Percentiles rank a stretch among this genome's conserved stretches.
These are phyloP conservation scores for Juglanconis oblonga DNA, from an alignment of 2,329 filamentous ascomycete genomes.

Conservation along the genomic window DNA sequence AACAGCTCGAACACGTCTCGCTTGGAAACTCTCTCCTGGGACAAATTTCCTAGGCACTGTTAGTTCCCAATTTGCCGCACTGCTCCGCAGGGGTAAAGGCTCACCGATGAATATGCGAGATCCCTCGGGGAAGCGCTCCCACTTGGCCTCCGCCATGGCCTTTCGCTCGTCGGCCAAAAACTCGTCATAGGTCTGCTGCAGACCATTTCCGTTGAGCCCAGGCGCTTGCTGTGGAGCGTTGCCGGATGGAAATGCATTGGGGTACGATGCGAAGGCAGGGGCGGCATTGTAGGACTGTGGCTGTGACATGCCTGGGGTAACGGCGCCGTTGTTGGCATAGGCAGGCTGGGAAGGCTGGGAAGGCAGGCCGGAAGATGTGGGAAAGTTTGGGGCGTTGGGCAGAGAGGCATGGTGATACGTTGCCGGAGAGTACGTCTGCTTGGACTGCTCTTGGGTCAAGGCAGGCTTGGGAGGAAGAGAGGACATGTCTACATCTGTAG, in stretches of 20 bases:
- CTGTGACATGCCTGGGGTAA: slow-evolving; percentile 12
- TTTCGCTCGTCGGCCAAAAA: slow-evolving; percentile 71
- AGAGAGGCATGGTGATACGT: slow-evolving; percentile 19
- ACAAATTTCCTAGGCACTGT: slow-evolving; percentile 69
- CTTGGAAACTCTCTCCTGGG: slow-evolving; percentile 90
- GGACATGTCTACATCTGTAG: slow-evolving; percentile 23
- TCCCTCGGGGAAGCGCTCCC: slow-evolving; percentile 75
- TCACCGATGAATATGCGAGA: slow-evolving; percentile 80
- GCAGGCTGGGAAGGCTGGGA: slow-evolving; percentile 9
- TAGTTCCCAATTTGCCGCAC: neutral
- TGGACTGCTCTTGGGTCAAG: slow-evolving; percentile 23
- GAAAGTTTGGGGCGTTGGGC: slow-evolving; percentile 14
- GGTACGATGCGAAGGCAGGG: slow-evolving; percentile 15
- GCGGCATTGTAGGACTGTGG: slow-evolving; percentile 11
- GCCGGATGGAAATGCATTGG: slow-evolving; percentile 17
- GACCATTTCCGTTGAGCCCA: slow-evolving; percentile 7
- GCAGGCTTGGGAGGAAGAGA: slow-evolving; percentile 30
- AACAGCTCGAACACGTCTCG: slow-evolving; percentile 92
- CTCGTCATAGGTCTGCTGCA: slow-evolving; percentile 66
- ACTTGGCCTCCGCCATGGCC: slow-evolving; percentile 75
- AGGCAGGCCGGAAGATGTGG: slow-evolving; percentile 10
- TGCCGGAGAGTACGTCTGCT: slow-evolving; percentile 17
- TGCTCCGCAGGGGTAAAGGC: slow-evolving; percentile 24
- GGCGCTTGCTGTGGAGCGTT: slow-evolving; percentile 11
- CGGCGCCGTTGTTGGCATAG: slow-evolving; percentile 9